Base-by-base conservation (phyloP, 768 basidiomycete species). In the Boletus barrowsii region DNA sequence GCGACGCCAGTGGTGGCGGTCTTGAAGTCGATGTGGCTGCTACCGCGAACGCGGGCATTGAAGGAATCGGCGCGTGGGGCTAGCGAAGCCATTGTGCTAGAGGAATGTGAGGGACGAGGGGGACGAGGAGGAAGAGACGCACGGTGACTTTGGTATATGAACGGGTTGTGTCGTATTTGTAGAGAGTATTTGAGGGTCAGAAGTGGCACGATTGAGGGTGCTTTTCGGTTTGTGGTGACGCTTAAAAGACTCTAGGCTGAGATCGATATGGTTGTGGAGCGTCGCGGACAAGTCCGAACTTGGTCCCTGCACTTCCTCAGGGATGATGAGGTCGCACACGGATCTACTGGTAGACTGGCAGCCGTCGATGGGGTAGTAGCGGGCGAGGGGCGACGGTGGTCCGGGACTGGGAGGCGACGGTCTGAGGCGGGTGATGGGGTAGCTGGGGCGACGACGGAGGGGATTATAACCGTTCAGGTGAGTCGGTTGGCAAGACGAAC, bases 1-100 rank as follows among this genome's bases (percentile, higher is more conserved):
- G 91, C 88, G 60, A 94, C 87, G 61, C 92, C 93, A 50, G 93
- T 94, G 49, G 84, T 95, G 59, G 96, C 96, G n/a, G 93, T 95
- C 80, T 95, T 94, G 84, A 96, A 96, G 76, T 98, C 90, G 77
- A 91, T 86, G 71, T 91, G 88, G 62, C 82, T 84, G 51, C 84
- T 83, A 61, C 89, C 89, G 55, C 89, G 84, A 51, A 81, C 82
- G 58, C 88, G 86, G 67, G 83, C 79, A 61, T 79, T 83, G 81
- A 87, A 76, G 54, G 87, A 80, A 59, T 90, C 86, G 65, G 71
- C 72, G 61, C 83, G 80, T 49, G 86, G 87, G 71, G 84, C 76
- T 22, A 77, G 72, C 39, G 61, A 82, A 64, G 57, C 75, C 74
- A 85, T 79, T 74, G 80, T 80, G 68, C 74, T 83, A 72, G 60